Base-by-base conservation (phyloP, 208 protist species). In the Acanthamoeba culbertsoni region DNA sequence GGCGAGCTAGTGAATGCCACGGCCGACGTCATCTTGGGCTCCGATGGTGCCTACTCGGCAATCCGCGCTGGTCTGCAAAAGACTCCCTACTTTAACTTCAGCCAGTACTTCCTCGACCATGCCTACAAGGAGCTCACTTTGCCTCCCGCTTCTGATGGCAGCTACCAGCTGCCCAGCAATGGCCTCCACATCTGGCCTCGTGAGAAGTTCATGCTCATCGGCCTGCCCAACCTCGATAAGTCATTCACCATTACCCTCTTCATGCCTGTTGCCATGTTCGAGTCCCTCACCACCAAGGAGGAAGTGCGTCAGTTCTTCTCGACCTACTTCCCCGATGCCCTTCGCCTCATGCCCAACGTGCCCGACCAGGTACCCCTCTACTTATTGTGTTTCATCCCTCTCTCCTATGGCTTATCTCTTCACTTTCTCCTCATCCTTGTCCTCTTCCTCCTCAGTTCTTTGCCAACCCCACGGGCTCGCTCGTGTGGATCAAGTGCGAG, bases 141-240 rank as follows among this genome's bases (percentile, higher is more conserved):
- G 20, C 33, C 37, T 20, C 73, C 90, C 62, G 31, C 90, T 0
- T 14, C 65, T 14, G 42, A 46, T 43, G 59, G 62, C 5, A 53
- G 51, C 46, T 93, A 75, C 53, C 71, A 51, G 42, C 37, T 93
- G 16, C 68, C 62, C 42, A 63, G 35, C 65, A 71, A 86, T n/a
- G 59, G 57, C 26, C 91, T 96, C 1, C 95, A 96, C 33, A 96
- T 96, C 42, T 96, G 95, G 95, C 95, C 95, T 42, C 57, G 95
- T 59, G 93, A 89, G 28, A 59, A 48, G 7, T 95, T 86, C 59
- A 96, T 96, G 95, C 82, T 96, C 86, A 96, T 96, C 62, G 95
- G 91, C 6, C 45, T 96, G 6, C 95, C 95, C 28, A 96, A 96
- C 62, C 91, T 93, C 3, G 86, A 92, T 65, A 65, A 63, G 45